phyloP scores from a whole-genome alignment of 371 early-diverging fungal genomes.

The Actinomortierella ambigua region DNA sequence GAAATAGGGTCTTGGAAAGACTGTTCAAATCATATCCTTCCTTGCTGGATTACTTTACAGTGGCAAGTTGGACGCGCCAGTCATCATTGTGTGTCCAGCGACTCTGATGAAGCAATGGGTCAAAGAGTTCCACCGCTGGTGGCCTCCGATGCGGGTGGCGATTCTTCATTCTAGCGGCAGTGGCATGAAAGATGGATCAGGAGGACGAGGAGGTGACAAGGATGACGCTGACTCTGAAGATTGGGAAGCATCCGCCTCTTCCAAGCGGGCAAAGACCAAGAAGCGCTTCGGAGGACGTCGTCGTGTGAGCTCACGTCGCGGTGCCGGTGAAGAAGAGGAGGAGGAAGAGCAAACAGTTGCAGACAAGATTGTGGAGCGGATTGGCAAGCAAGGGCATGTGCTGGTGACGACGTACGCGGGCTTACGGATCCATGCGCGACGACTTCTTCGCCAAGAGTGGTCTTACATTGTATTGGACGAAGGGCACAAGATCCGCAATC shows the following conservation, averaged over 20 bases:
- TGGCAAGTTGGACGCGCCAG: slow-evolving; percentile 56
- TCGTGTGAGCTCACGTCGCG: slow-evolving; percentile 2
- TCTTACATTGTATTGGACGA: slow-evolving; percentile 96
- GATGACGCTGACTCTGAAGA: slow-evolving; percentile 21
- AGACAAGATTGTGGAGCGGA: slow-evolving; percentile 43
- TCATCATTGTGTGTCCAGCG: slow-evolving; percentile 92
- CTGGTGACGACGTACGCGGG: slow-evolving; percentile 90
- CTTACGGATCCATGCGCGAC: slow-evolving; percentile 69
- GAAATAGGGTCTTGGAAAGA: slow-evolving; percentile 95
- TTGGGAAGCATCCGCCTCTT: slow-evolving; percentile 10
- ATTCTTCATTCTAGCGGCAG: slow-evolving; percentile 88
- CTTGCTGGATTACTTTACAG: slow-evolving; percentile 75
- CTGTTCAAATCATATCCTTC: slow-evolving; percentile 91
- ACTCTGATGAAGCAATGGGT: slow-evolving; percentile 98
- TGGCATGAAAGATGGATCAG: slow-evolving; percentile 52
- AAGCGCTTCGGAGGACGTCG: slow-evolving; percentile 18
- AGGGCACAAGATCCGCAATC: slow-evolving; percentile 98
- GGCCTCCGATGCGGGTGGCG: slow-evolving; percentile 91
- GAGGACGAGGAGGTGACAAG: neutral
- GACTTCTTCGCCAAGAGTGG: slow-evolving; percentile 78
- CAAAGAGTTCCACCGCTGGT: slow-evolving; percentile 94
- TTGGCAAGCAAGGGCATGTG: slow-evolving; percentile 71
- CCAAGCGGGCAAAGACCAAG: slow-evolving; percentile 30
- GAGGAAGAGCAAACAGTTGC: slow-evolving; percentile 32
- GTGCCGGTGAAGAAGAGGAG: slow-evolving; percentile 10